Evolutionary conservation across 2,329 filamentous ascomycete genomes (phyloP), one percentile per base, ranked within the genome.

Genomic region (Lecanoromycetidae sp.): DNA sequence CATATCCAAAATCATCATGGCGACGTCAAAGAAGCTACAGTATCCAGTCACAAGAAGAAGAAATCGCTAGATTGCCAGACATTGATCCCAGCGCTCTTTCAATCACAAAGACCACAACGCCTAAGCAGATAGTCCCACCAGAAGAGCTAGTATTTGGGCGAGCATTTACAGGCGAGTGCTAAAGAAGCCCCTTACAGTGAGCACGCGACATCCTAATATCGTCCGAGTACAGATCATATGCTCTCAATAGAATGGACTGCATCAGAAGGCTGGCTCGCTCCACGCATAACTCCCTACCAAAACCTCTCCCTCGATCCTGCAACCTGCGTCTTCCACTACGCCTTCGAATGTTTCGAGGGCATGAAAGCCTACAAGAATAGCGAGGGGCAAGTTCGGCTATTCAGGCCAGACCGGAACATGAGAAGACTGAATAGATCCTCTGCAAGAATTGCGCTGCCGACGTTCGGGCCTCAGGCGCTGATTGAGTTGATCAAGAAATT

Each of bases 351-450:
- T 65, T 98, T 98, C 67, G 91, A 98, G 72, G 91, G 91, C 57
- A 94, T 96, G 87, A 98, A 98, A 73, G 91, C 91, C 51, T 98
- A 98, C 76, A 93, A 90, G 67, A 87, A 94, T 69, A 78, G 75
- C 59, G 63, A 77, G 35, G 86, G 86, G 57, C 70, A 80, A 50
- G 77, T 94, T 57, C 81, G 90, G 46, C 73, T 98, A 46, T 98
- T 98, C 76, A 79, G 91, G 27, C 91, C 91, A 2, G 83, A 94
- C 64, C 91, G 79, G 76, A 98, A 98, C 73, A 96, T 96, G 90
- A 80, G 74, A 54, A 83, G 91, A 52, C 70, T 98, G 66, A 98
- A 96, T 74, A 86, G 83, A 66, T 95, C 88, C 2, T 79, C 85
- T 40, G 79, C 85, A 32, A 84, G 91, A 55, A 96, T 98, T 68